Conservation (phyloP, 2,329 filamentous ascomycete species). For the Lecanicillium sp. region DNA sequence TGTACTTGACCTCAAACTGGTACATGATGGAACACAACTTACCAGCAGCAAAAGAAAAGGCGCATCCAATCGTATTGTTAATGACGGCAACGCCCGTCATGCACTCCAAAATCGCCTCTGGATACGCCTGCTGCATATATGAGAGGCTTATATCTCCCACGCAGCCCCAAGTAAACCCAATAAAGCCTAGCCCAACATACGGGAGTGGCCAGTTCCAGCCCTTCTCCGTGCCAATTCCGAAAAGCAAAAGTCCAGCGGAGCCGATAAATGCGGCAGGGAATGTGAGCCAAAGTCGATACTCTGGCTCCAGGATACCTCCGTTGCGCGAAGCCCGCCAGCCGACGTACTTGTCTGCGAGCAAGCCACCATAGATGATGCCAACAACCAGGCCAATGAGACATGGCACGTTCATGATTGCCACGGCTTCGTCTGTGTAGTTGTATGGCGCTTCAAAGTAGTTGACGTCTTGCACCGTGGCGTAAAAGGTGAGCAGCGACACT, state of each 20-base stretch:
- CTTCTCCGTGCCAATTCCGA: conserved; percentile 42
- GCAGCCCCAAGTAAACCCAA: conserved; percentile 52
- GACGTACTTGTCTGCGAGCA: conserved; percentile 47
- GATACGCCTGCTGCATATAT: conserved; percentile 48
- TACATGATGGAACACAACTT: not conserved
- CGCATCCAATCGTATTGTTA: conserved; percentile 46
- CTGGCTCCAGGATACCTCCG: conserved; percentile 45
- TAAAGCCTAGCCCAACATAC: conserved; percentile 48
- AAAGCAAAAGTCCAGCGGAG: conserved; percentile 43
- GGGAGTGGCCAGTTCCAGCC: conserved; percentile 45
- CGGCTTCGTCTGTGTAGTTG: conserved; percentile 44
- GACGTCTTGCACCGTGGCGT: conserved; percentile 50
- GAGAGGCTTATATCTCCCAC: conserved; percentile 48
- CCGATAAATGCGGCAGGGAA: conserved; percentile 41
- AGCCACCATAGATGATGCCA: conserved; percentile 50
- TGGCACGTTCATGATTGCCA: conserved; percentile 51
- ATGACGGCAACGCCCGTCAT: conserved; percentile 52
- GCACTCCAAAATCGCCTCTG: conserved; percentile 48
- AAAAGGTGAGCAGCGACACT: conserved; percentile 53
- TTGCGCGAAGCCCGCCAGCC: conserved; percentile 46
- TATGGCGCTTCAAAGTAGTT: conserved; percentile 45
- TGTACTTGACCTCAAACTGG: too few species aligned
- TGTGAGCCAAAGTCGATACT: conserved; percentile 45
- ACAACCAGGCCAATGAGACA: conserved; percentile 46
- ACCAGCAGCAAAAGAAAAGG: conserved; percentile 40